Evolutionary conservation across 257 asterid genomes (phyloP), one percentile per base, ranked within the genome.

Genomic region (Solanum virginianum): DNA sequence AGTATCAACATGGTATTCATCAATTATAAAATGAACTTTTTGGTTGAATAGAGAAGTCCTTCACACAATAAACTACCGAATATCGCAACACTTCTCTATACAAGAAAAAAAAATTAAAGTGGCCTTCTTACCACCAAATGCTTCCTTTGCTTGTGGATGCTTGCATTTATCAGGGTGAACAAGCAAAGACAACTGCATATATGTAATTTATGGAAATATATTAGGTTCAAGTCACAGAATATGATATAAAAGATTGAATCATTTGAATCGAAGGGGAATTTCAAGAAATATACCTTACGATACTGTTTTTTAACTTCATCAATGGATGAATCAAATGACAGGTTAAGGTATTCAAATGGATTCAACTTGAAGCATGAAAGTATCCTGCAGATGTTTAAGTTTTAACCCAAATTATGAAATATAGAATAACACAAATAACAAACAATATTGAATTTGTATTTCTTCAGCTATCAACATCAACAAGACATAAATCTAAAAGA

Each of bases 131-230:
- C 99, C 98, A 87, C 92, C 97, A 90, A 96, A 96, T 74, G 99
- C 99, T 89, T 97, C 99, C 94, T 93, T 97, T 29, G 99, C 95
- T 92, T 94, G 97, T 75, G 98, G 98, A 90, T 97, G 98, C 82
- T 97, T 95, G 90, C 99, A 97, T 87, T 97, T 97, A 89, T 97
- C 99, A 77, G 99, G 99, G 90, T 97, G 99, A 90, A 97, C 99
- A 87, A 97, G 95, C 90, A 97, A 92, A 72, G 99, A 97, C 84
- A 97, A 72, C 99, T 97, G 91, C 83, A 88, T 84, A 54, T 65
- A 72, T 59, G 22, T 63, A 88, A 63, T 59, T 80, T 79, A 63
- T 83, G 85, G 89, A 45, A 88, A 82, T 81, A 71, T 74, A 55
- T 59, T 80, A 80, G n/a, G 82, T 63, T 53, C 24, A 4, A 63